Conservation (phyloP, 1,139 yeast species). For the Hyphopichia pseudoburtonii region DNA sequence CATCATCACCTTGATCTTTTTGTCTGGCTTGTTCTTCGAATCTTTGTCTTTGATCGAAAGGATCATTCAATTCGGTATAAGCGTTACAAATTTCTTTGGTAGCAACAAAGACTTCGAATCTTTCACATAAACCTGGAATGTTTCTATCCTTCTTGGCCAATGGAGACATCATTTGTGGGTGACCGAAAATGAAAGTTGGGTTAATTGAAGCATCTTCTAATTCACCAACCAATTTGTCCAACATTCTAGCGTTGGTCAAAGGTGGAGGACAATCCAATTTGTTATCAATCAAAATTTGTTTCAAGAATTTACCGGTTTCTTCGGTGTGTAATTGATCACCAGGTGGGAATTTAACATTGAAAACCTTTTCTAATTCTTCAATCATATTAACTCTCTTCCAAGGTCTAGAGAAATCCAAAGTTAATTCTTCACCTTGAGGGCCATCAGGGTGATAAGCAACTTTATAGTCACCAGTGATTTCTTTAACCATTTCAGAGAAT, state of each 20-base stretch:
- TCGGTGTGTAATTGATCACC: constrained; percentile 93
- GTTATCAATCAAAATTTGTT: constrained; percentile 72
- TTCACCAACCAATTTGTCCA: constrained; percentile 96
- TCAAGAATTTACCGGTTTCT: constrained; percentile 90
- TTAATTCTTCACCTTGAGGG: constrained; percentile 75
- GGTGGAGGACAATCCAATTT: constrained; percentile 95
- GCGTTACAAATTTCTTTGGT: constrained; percentile 98
- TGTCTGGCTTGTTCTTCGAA: constrained; percentile 99
- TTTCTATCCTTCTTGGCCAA: constrained; percentile 94
- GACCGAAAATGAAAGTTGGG: constrained; percentile 98
- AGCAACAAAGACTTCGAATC: constrained; percentile 98
- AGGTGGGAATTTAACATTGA: constrained; percentile 88
- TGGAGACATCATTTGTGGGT: constrained; percentile 99
- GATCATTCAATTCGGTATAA: constrained; percentile 98
- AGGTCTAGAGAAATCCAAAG: constrained; percentile 89
- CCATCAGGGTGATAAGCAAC: constrained; percentile 89
- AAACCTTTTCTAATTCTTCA: constrained; percentile 86
- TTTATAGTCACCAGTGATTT: constrained; percentile 85
- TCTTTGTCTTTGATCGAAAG: constrained; percentile 95
- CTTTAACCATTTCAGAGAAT: constrained; percentile 97
- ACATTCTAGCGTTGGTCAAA: constrained; percentile 96
- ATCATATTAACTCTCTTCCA: constrained; percentile 99
- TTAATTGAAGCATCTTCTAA: constrained; percentile 88
- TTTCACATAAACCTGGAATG: constrained; percentile 92
- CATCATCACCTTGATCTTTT: constrained; percentile 98